These are phyloP conservation scores for Calvatia gigantea DNA, from an alignment of 768 basidiomycete genomes.

Conservation along the genomic window DNA sequence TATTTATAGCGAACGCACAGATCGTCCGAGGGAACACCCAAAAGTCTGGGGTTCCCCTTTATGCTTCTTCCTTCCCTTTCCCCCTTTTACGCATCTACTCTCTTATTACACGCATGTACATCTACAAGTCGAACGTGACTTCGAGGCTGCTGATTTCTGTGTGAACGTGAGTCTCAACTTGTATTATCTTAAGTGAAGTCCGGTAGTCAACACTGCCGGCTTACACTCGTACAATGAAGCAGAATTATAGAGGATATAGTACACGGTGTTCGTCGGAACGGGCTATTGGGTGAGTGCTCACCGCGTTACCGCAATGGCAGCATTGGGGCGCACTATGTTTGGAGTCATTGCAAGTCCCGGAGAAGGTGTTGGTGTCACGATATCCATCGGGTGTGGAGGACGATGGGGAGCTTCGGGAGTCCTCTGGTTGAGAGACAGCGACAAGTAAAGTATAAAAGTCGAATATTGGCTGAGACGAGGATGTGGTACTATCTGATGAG, in stretches of 20 bases:
- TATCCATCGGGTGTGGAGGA: slow-evolving; percentile 17
- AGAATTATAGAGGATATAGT: slow-evolving; percentile 1
- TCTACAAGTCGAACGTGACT: too few species aligned
- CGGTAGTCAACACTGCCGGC: background rate
- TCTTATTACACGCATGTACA: too few species aligned
- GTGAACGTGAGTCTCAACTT: slow-evolving; percentile 3
- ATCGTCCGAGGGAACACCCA: too few species aligned
- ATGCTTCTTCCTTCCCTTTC: too few species aligned
- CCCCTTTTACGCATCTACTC: too few species aligned
- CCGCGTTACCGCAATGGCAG: slow-evolving; percentile 78
- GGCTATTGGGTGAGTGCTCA: slow-evolving; percentile 54
- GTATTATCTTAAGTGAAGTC: slow-evolving; percentile 2
- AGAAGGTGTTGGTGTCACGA: slow-evolving; percentile 20
- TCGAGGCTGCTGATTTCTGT: slow-evolving; percentile 3
- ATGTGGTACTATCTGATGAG: slow-evolving; percentile 14
- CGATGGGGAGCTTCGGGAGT: slow-evolving; percentile 17
- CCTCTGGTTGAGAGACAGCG: slow-evolving; percentile 16
- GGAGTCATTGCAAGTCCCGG: slow-evolving; percentile 22
- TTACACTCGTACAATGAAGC: background rate
- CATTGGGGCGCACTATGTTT: slow-evolving; percentile 69
- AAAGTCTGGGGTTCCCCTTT: too few species aligned
- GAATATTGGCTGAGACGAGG: slow-evolving; percentile 13
- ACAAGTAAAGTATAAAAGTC: slow-evolving; percentile 20
- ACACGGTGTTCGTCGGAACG: slow-evolving; percentile 40
- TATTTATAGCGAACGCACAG: too few species aligned